Base-by-base conservation (phyloP, 2,329 filamentous ascomycete species). In the Fusarium ramigenum region DNA sequence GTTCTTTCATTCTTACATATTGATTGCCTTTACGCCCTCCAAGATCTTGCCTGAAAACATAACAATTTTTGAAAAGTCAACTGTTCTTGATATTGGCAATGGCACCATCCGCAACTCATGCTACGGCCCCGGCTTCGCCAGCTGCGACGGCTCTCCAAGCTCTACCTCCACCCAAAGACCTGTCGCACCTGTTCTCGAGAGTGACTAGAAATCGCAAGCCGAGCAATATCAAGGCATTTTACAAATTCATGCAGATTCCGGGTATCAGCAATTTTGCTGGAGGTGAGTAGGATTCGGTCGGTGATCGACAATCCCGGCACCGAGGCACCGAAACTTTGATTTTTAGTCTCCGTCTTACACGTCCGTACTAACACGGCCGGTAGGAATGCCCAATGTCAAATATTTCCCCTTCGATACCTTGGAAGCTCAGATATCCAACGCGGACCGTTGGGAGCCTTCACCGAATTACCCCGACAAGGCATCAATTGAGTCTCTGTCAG, bases 331-430 rank as follows among this genome's bases (percentile, higher is more conserved):
- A 58, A 37, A 59, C 49, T 56, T 54, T 25, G 43, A 25, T 50
- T 44, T 28, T 34, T 47, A 34, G 28, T 18, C 34, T 56, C 46
- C 30, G 52, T 42, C 37, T 46, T 44, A 62, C 39, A 50, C 18
- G 18, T 37, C 37, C 15, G 47, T 39, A 40, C 73, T 78, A 54
- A 77, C 44, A 49, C 43, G 32, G 21, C 12, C 18, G 46, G 23
- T 43, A 95, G 93, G 94, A 68, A 88, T 97, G 28, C 95, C 95
- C 21, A 92, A 96, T 81, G 86, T 92, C 43, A 88, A 88, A 65
- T 94, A 94, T 83, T 98, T 98, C 79, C 95, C 95, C 14, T 97
- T 93, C 82, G 95, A 98, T 78, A 96, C 94, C 2, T 90, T 98
- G 71, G 94, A 97, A 82, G 93, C 95, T 44, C 91, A 92, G 73